Evolutionary conservation across 352 stramenopile species (phyloP).

Genomic region (Phytophthora brassicae): DNA sequence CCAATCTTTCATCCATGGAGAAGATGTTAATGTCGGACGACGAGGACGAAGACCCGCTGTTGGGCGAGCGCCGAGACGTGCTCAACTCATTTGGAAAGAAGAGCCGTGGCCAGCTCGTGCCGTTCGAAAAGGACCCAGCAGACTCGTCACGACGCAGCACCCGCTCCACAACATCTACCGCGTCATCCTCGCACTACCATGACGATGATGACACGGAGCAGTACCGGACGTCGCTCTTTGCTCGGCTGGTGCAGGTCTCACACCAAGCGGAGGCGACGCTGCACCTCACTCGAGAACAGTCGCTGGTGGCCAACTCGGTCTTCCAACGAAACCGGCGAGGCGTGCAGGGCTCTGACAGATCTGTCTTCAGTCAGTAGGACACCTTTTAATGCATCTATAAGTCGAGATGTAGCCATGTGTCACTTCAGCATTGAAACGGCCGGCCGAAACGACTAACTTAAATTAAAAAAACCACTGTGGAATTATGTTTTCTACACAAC

Average conservation of each 20-base stretch:
- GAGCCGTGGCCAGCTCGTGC: conserved; percentile 5
- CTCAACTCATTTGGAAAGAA: conserved; percentile 44
- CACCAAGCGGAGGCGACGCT: conserved; percentile 48
- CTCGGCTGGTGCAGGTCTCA: conserved; percentile 40
- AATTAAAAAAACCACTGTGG: too few species aligned
- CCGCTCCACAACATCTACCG: conserved; percentile 36
- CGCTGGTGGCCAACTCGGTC: conserved; percentile 30
- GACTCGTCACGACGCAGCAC: conserved; percentile 30
- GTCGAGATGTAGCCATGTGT: background rate
- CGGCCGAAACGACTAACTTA: too few species aligned
- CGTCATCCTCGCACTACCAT: conserved; percentile 28
- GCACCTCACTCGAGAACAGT: conserved; percentile 42
- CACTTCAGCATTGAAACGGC: background rate
- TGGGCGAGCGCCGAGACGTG: conserved; percentile 31
- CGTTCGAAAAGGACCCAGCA: conserved; percentile 18
- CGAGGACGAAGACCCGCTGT: conserved; percentile 21
- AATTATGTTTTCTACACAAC: background rate
- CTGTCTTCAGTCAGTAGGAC: conserved; percentile 18
- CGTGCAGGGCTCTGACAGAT: conserved; percentile 12
- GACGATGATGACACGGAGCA: conserved; percentile 31
- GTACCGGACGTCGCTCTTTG: conserved; percentile 40
- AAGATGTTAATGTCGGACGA: conserved; percentile 15
- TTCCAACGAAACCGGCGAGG: conserved; percentile 27
- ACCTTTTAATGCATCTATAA: conserved; percentile 6
- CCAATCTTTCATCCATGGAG: conserved; percentile 37